Evolutionary conservation across 2,329 filamentous ascomycete species (phyloP).

Genomic region (Fusarium chuoi): DNA sequence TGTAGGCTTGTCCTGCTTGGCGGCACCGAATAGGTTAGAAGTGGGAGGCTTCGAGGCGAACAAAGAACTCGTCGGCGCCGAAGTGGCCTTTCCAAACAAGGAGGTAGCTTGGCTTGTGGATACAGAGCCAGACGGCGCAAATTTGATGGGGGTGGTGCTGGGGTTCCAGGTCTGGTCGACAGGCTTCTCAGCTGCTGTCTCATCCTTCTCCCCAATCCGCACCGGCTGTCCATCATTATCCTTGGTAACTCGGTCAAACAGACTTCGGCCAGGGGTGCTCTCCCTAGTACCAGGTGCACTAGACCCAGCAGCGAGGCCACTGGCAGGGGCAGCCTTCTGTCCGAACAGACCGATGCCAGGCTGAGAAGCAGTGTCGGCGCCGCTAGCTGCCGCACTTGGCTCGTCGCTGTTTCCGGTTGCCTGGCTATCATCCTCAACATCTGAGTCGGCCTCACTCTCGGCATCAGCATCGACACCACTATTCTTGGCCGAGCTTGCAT

Average conservation of each 20-base stretch:
- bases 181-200: slow-evolving; percentile 41
- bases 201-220: slow-evolving; percentile 49
- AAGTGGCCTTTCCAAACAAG: slow-evolving; percentile 47
- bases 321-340: slow-evolving; percentile 47
- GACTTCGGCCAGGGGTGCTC: slow-evolving; percentile 58
- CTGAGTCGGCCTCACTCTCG: slow-evolving; percentile 58
- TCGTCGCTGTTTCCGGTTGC: slow-evolving; percentile 57
- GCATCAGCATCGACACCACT: slow-evolving; percentile 61
- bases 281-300: slow-evolving; percentile 57
- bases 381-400: slow-evolving; percentile 55
- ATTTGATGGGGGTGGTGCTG: slow-evolving; percentile 66
- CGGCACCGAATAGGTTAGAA: slow-evolving; percentile 51
- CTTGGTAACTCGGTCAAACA: slow-evolving; percentile 67
- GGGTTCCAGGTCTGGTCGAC: slow-evolving; percentile 55
- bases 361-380: slow-evolving; percentile 53
- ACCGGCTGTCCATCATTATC: slow-evolving; percentile 61
- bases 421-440: slow-evolving; percentile 54
- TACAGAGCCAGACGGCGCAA: slow-evolving; percentile 52
- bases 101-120: slow-evolving; percentile 44
- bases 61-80: slow-evolving; percentile 46
- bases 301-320: slow-evolving; percentile 43
- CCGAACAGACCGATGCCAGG: slow-evolving; percentile 41
- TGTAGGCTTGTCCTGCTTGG: slow-evolving; percentile 46
- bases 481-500: slow-evolving; percentile 64
- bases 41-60: slow-evolving; percentile 52